Base-by-base conservation (phyloP, 1,139 yeast genomes). In the Taphrina communis region DNA sequence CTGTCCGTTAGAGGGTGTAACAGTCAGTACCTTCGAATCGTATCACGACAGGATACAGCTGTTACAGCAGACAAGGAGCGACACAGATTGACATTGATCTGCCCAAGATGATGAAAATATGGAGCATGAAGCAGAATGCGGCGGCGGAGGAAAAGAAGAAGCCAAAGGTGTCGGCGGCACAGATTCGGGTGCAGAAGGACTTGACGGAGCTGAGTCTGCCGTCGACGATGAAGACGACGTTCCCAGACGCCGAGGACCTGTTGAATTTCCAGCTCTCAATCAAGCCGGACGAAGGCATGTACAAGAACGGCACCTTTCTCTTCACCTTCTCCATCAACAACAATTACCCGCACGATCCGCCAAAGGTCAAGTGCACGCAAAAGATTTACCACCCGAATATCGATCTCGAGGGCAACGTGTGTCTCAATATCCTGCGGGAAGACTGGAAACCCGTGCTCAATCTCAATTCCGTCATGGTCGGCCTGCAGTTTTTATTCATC, bases 401-500 rank as follows among this genome's bases (percentile, higher is more conserved):
- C 72, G 97, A 93, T 77, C 77, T 86, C 36, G 88, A 89, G 61
- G 99, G 99, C 0, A 93, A 92, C 75, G 90, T 94, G 36, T 94
- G 99, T 76, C 82, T 94, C 71, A 93, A 94, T 77, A 92, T 94
- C 57, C 81, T 94, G 71, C 81, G 98, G 73, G 97, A 92, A 77
- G 98, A 93, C 77, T 94, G 99, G 99, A 87, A 94, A 44, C 98
- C 99, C 0, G 97, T 92, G 1, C 82, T 94, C 73, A 90, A 88
- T 72, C 81, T 94, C 66, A 91, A 89, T 76, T 83, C 94, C 6
- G 87, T 94, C 31, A 82, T 93, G 73, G 88, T 93, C 65, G 99
- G 99, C 0, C 82, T 94, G 71, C 86, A 92, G 76, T 92, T 89
- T 76, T 82, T 94, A 73, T 91, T 94, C 75, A 81, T 91, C 71